phyloP scores from a whole-genome alignment of 1,284 basidiomycete genomes.

The Ceratobasidium sp. region DNA sequence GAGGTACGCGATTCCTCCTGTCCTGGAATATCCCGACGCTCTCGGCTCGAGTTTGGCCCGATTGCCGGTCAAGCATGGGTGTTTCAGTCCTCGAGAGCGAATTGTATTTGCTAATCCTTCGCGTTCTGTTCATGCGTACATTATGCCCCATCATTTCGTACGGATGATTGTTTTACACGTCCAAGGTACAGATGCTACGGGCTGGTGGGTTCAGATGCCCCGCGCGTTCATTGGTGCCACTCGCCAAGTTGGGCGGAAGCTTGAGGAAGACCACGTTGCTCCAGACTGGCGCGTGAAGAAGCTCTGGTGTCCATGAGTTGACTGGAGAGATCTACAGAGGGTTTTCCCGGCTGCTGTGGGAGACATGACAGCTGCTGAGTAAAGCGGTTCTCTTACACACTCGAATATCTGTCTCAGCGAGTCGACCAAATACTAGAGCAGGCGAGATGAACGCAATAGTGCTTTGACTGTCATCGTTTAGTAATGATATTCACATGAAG shows the following conservation, averaged over 20 bases:
- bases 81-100: not conserved
- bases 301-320: not conserved
- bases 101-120: not conserved
- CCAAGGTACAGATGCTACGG: not conserved
- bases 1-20: conserved; percentile 33
- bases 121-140: not conserved
- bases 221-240: not conserved
- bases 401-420: no score
- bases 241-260: not conserved
- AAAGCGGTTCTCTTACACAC: no score
- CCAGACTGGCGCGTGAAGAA: not conserved
- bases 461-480: no score
- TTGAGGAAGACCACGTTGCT: not conserved
- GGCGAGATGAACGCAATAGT: no score
- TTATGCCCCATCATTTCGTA: not conserved
- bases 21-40: conserved; percentile 29
- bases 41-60: conserved; percentile 10
- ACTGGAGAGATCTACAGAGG: not conserved
- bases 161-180: not conserved
- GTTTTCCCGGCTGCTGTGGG: no score
- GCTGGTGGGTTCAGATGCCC: no score
- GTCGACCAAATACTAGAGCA: no score
- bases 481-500: no score
- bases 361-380: no score
- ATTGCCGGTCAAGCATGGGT: conserved; percentile 12